phyloP scores from a whole-genome alignment of 78 protist species.

The Reticulomyxa filosa region DNA sequence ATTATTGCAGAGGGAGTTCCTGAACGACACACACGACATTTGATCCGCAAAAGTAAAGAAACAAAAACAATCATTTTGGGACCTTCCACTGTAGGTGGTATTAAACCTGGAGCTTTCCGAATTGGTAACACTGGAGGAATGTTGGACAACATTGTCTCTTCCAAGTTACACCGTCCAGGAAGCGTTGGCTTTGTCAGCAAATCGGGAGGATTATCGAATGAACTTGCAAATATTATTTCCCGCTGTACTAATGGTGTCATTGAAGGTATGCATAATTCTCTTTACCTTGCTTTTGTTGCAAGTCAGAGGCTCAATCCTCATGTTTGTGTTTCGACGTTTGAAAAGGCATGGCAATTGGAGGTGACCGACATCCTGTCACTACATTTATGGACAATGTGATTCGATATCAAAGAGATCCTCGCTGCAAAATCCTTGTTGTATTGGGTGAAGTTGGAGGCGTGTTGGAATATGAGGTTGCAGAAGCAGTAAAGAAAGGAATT shows the following conservation, averaged over 20 bases:
- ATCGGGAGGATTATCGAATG: conserved; percentile 59
- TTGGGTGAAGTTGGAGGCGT: conserved; percentile 79
- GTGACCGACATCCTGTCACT: conserved; percentile 72
- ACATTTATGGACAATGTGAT: conserved; percentile 50
- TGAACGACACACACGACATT: conserved; percentile 39
- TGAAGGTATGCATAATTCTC: no score
- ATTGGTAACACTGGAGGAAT: conserved; percentile 80
- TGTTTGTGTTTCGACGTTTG: no score
- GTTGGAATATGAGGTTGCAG: conserved; percentile 57
- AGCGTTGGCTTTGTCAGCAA: conserved; percentile 61
- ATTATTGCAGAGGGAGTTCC: conserved; percentile 83
- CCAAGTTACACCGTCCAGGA: conserved; percentile 75
- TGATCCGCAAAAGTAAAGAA: conserved; percentile 28
- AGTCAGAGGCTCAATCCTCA: no score
- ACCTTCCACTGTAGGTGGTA: conserved; percentile 88
- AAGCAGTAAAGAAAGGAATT: conserved; percentile 44
- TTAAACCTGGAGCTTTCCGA: conserved; percentile 68
- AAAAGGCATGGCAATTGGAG: conserved; percentile 81
- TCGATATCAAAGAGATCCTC: conserved; percentile 31
- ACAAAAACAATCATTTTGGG: conserved; percentile 53
- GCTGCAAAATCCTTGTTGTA: conserved; percentile 53
- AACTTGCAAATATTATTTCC: conserved; percentile 62
- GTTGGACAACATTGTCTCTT: conserved; percentile 61
- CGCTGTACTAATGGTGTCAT: no score
- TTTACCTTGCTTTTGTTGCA: no score